Conservation (phyloP, 176 grass and related monocot genomes). For the Stipa capillata region DNA sequence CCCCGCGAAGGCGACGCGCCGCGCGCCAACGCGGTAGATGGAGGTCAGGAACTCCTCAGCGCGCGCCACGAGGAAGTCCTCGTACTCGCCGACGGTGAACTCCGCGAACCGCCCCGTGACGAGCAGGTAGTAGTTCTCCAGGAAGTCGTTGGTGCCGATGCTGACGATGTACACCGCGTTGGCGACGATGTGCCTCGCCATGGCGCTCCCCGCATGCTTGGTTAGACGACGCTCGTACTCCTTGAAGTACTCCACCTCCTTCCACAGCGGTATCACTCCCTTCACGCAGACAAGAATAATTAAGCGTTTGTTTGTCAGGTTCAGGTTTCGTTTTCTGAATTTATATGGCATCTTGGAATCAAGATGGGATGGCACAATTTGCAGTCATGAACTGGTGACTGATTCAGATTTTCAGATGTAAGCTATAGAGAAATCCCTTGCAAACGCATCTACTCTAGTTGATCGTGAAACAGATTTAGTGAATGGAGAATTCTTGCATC, state of each 20-base stretch:
- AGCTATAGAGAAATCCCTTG: not conserved
- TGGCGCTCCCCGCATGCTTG: not conserved
- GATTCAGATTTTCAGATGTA: not conserved
- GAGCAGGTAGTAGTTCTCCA: slow-evolving; percentile 75
- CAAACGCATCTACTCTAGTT: not conserved
- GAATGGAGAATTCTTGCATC: not conserved
- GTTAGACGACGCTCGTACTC: slow-evolving; percentile 54
- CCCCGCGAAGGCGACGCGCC: slow-evolving; percentile 57
- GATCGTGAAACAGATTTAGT: not conserved
- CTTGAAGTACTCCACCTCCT: slow-evolving; percentile 80
- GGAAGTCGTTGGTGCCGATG: slow-evolving; percentile 89
- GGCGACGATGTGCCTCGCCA: slow-evolving; percentile 34
- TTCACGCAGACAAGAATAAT: slow-evolving; percentile 13
- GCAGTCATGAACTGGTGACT: not conserved
- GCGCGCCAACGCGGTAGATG: slow-evolving; percentile 57
- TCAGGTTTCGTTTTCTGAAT: not conserved
- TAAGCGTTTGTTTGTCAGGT: not conserved
- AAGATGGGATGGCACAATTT: not conserved
- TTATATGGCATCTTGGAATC: not conserved
- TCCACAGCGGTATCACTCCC: slow-evolving; percentile 69
- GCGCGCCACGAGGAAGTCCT: slow-evolving; percentile 48
- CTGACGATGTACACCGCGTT: slow-evolving; percentile 73
- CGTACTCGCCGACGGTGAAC: slow-evolving; percentile 49
- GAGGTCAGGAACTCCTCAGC: slow-evolving; percentile 47
- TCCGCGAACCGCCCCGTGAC: slow-evolving; percentile 48